Evolutionary conservation across 106 monocot species (phyloP).

Genomic region (Ottelia alismoides): DNA sequence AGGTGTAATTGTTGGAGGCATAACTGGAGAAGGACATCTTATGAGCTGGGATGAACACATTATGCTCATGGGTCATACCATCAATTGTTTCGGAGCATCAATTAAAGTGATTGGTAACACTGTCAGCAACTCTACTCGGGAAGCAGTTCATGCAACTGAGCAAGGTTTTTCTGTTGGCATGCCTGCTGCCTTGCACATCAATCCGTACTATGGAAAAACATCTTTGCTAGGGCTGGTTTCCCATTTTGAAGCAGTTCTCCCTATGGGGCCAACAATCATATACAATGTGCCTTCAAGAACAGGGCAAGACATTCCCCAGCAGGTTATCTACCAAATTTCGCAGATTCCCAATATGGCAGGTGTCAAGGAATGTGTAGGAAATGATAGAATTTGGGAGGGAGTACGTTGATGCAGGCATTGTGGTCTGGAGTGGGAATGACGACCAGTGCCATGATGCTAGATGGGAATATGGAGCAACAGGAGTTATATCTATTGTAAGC

Average conservation of each 20-base stretch:
- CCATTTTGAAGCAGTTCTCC: slow-evolving; percentile 67
- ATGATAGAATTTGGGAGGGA: slow-evolving; percentile 50
- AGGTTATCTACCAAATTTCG: slow-evolving; percentile 33
- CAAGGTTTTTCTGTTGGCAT: slow-evolving; percentile 95
- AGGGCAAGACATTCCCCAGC: slow-evolving; percentile 75
- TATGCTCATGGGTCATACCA: slow-evolving; percentile 87
- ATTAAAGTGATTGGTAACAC: slow-evolving; percentile 92
- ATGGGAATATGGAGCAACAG: slow-evolving; percentile 68
- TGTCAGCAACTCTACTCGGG: slow-evolving; percentile 87
- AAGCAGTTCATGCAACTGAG: slow-evolving; percentile 81
- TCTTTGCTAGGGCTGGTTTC: slow-evolving; percentile 54
- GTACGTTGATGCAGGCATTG: slow-evolving; percentile 44
- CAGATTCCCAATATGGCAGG: slow-evolving; percentile 57
- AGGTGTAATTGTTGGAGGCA: slow-evolving; percentile 92
- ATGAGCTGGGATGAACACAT: slow-evolving; percentile 99
- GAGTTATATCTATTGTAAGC: slow-evolving; percentile 82
- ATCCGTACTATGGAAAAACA: slow-evolving; percentile 94
- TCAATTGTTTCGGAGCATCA: slow-evolving; percentile 78
- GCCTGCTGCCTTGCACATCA: slow-evolving; percentile 88
- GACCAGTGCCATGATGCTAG: slow-evolving; percentile 75
- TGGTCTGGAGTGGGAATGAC: slow-evolving; percentile 75
- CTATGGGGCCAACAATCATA: slow-evolving; percentile 86
- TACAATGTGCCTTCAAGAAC: slow-evolving; percentile 86
- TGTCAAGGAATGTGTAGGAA: slow-evolving; percentile 80
- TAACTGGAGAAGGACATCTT: slow-evolving; percentile 87